Percentiles rank a stretch among this genome's conserved stretches.
Evolutionary conservation across 805 yeast genomes (phyloP).

Genomic region (Wickerhamomyces rabaulensis): DNA sequence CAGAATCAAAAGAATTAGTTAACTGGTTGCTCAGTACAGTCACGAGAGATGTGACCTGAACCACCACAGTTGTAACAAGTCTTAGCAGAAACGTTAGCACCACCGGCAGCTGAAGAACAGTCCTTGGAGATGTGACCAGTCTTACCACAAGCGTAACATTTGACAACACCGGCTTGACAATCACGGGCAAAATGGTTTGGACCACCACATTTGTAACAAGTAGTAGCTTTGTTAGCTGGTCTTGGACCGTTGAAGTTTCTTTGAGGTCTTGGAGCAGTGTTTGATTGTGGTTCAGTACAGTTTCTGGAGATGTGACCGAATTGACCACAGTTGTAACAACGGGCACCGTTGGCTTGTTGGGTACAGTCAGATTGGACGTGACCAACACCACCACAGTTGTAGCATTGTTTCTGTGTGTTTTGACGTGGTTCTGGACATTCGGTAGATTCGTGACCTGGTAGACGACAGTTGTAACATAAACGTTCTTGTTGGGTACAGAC

Average conservation of each 20-base stretch:
- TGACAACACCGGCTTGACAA: slow-evolving; percentile 64
- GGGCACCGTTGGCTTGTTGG: slow-evolving; percentile 48
- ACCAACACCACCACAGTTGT: slow-evolving; percentile 88
- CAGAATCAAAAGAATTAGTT: not conserved
- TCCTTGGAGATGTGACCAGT: slow-evolving; percentile 86
- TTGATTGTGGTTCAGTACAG: slow-evolving; percentile 48
- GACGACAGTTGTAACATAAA: slow-evolving; percentile 88
- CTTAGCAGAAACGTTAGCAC: slow-evolving; percentile 30
- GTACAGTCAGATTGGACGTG: slow-evolving; percentile 84
- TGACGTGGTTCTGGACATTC: slow-evolving; percentile 89
- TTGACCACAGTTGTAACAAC: slow-evolving; percentile 76
- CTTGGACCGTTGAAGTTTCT: slow-evolving; percentile 15
- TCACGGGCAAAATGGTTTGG: slow-evolving; percentile 92
- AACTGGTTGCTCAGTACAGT: slow-evolving; percentile 37
- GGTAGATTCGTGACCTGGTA: slow-evolving; percentile 83
- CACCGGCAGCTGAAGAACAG: slow-evolving; percentile 57
- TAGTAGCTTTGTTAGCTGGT: slow-evolving; percentile 34
- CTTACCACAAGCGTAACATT: slow-evolving; percentile 91
- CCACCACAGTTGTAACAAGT: slow-evolving; percentile 43
- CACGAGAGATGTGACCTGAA: slow-evolving; percentile 84
- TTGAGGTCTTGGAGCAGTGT: slow-evolving; percentile 15
- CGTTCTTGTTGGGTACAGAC: slow-evolving; percentile 80
- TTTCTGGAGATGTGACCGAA: slow-evolving; percentile 80
- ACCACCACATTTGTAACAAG: slow-evolving; percentile 89
- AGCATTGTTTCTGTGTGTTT: slow-evolving; percentile 81